Base-by-base conservation (phyloP, 2,329 filamentous ascomycete species). In the Juglanconis sp. region DNA sequence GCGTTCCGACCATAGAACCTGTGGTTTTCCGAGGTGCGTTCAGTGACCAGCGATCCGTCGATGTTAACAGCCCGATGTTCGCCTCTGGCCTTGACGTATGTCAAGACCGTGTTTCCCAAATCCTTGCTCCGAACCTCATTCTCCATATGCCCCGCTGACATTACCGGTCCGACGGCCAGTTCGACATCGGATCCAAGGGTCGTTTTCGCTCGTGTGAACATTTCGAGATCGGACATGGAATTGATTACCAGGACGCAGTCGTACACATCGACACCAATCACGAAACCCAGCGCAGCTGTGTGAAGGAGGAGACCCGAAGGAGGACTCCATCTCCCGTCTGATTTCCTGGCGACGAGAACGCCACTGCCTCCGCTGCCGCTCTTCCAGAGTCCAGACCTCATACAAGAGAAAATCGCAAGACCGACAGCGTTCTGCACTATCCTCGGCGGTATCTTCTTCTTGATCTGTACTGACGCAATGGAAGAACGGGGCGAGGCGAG, bases 191-290 rank as follows among this genome's bases (percentile, higher is more conserved):
- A 87, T 5, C 93, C 93, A 2, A 98, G 78, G 0, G 90, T 95
- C 58, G 92, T 87, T 56, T 89, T 85, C 3, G 94, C 78, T 60
- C 87, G 88, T 40, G 90, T 92, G 70, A 97, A 96, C 1, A 90
- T 86, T 66, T 96, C 90, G 51, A 98, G 78, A 6, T 92, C 92
- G 59, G 91, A 84, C 50, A 90, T 86, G 49, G 90, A 92, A 76
- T 96, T 97, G 71, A 97, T 93, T 40, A 97, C 90, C 8, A 97
- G 83, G 13, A 98, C 90, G 70, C 93, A 96, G 73, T 98, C 94
- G 78, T 97, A 98, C 36, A 97, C 92, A 71, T 98, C 94, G 46
- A 96, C 89, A 2, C 93, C 94, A 5, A 93, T 88, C 56, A 96
- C 84, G 70, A 98, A 97, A 40, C 92, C 94, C 38, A 97, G 81